Conservation (phyloP, 2,329 filamentous ascomycete genomes). For the Neonectria magnoliae region DNA sequence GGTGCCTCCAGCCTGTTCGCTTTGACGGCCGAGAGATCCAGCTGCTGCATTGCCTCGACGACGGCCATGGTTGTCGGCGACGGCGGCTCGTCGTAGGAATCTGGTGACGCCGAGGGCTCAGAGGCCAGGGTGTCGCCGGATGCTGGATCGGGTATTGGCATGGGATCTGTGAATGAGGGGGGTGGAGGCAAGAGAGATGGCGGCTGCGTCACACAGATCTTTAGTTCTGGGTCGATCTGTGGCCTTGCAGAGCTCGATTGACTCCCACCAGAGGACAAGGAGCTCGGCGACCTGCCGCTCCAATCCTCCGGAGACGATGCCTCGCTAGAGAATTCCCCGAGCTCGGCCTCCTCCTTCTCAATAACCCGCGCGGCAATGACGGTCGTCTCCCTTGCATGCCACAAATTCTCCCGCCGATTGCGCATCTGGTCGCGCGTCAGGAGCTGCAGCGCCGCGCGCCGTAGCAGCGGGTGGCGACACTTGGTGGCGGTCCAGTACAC, state of each 20-base stretch:
- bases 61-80: slow-evolving; percentile 29
- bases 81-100: slow-evolving; percentile 5
- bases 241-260: background rate
- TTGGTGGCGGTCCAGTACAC: slow-evolving; percentile 54
- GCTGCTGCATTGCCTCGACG: slow-evolving; percentile 29
- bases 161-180: slow-evolving; percentile 31
- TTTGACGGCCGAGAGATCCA: slow-evolving; percentile 24
- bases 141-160: slow-evolving; percentile 6
- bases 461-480: slow-evolving; percentile 53
- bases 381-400: slow-evolving; percentile 47
- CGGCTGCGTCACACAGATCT: slow-evolving; percentile 19
- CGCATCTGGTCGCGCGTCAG: slow-evolving; percentile 45
- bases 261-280: background rate
- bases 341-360: slow-evolving; percentile 47
- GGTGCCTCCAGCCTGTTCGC: slow-evolving; percentile 35
- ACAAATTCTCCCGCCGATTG: slow-evolving; percentile 52
- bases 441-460: slow-evolving; percentile 51
- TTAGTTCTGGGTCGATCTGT: slow-evolving; percentile 16
- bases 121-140: slow-evolving; percentile 1
- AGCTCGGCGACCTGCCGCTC: background rate
- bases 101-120: slow-evolving; percentile 13
- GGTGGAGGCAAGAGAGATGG: slow-evolving; percentile 22
- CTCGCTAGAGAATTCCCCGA: background rate
- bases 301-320: background rate
- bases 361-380: slow-evolving; percentile 49